A percentile compares a stretch with the other conserved stretches of the same genome.
Evolutionary conservation across 345 rosid genomes (phyloP).

Genomic region (Cardamine occulta): DNA sequence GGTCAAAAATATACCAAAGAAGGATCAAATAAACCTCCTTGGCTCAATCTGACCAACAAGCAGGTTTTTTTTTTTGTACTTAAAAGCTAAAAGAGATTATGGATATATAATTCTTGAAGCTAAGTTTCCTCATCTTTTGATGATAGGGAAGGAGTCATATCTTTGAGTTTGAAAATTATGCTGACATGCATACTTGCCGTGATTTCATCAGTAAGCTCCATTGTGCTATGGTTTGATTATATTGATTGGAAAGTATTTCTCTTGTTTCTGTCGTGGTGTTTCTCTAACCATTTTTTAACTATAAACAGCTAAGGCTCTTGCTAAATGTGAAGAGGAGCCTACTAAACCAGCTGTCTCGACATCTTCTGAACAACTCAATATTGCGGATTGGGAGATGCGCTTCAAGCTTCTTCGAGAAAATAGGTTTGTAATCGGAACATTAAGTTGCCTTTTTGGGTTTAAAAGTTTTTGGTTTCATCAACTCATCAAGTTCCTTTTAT

Average conservation of each 20-base stretch:
- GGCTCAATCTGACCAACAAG: slow-evolving; percentile 78
- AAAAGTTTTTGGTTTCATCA: slow-evolving; percentile 1
- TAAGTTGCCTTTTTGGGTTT: not conserved
- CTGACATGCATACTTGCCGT: slow-evolving; percentile 79
- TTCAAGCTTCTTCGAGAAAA: slow-evolving; percentile 73
- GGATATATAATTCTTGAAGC: slow-evolving; percentile 4
- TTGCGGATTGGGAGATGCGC: slow-evolving; percentile 67
- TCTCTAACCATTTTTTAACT: slow-evolving; percentile 3
- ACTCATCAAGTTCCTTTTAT: slow-evolving; percentile 21
- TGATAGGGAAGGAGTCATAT: slow-evolving; percentile 75
- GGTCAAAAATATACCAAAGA: slow-evolving; percentile 80
- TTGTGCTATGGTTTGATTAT: slow-evolving; percentile 13
- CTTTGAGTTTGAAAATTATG: slow-evolving; percentile 79
- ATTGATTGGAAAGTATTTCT: slow-evolving; percentile 28
- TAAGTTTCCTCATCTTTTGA: slow-evolving; percentile 22
- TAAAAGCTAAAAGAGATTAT: not conserved
- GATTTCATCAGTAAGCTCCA: slow-evolving; percentile 75
- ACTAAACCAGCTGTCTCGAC: slow-evolving; percentile 47
- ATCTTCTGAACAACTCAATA: slow-evolving; percentile 73
- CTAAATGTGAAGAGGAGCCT: slow-evolving; percentile 64
- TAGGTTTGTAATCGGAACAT: slow-evolving; percentile 49
- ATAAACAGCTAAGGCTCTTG: slow-evolving; percentile 66
- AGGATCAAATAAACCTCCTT: slow-evolving; percentile 81
- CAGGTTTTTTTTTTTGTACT: slow-evolving; percentile 54
- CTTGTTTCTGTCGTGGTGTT: slow-evolving; percentile 8